Base-by-base conservation (phyloP, 352 stramenopile species). In the Pythium biforme region DNA sequence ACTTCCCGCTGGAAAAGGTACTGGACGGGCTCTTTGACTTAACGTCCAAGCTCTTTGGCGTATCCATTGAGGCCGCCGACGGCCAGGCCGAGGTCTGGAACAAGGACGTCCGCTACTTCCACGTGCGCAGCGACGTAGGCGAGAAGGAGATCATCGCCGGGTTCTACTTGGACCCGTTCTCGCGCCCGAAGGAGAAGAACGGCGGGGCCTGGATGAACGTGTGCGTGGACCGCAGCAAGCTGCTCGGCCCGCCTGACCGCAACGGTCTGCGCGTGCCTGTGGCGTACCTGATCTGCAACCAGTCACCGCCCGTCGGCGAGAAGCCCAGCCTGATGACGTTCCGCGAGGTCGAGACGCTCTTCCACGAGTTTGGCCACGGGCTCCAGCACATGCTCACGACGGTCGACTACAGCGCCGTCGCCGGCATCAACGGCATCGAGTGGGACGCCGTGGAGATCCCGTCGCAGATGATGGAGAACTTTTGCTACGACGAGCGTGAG, bases 401-500 rank as follows among this genome's bases (percentile, higher is more conserved):
- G 22, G 94, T 98, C 52, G 86, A 96, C 47, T 90, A 99, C 64
- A 95, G 92, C 59, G 96, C 97, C 49, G 95, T 98, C 37, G 94
- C 97, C 5, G 96, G 96, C 17, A 98, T 99, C 74, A 99, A 98
- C 70, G 94, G 93, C 47, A 88, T 99, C 17, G 97, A 99, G 75
- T 99, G 96, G 97, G 97, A 99, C 81, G 97, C 97, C 15, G 96
- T 99, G 4, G 97, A 99, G 71, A 77, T 98, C 19, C 97, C 97
- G 25, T 98, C 89, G 12, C 97, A 99, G 78, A 99, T 99, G 81
- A 99, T 99, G 97, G 97, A 99, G 64, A 99, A 99, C 74, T 99
- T 97, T 81, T 98, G 95, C 75, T 99, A 99, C 74, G 92, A 99
- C 70, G 72, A 85, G 55, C 76, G 81, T 84, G 19, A 22, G 66